These are phyloP conservation scores for Amphibolis antarctica DNA, from an alignment of 106 monocot genomes.

Conservation along the genomic window DNA sequence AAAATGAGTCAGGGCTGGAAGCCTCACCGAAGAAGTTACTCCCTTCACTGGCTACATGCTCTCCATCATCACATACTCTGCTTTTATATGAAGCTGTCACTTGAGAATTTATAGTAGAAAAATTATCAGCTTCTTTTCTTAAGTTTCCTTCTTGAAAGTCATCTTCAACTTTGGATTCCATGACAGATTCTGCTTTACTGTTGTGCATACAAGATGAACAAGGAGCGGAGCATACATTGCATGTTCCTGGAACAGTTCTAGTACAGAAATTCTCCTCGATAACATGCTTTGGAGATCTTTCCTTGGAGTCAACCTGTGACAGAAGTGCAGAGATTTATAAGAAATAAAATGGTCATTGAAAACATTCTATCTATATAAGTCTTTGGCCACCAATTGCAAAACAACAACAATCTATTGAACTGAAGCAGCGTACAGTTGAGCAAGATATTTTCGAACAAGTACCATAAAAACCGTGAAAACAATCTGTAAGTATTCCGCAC, in stretches of 20 bases:
- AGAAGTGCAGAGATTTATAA: conserved; percentile 3
- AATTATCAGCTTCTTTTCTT: conserved; percentile 34
- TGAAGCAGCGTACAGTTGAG: not conserved
- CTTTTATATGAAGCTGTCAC: conserved; percentile 11
- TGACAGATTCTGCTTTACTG: conserved; percentile 13
- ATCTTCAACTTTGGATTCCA: conserved; percentile 45
- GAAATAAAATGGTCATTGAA: not conserved
- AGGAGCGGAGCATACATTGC: conserved; percentile 79
- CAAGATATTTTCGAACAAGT: too few species aligned
- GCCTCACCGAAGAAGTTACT: conserved; percentile 6
- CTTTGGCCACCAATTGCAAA: not conserved
- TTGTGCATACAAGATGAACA: conserved; percentile 87
- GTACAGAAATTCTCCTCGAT: conserved; percentile 4
- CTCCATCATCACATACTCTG: conserved; percentile 10
- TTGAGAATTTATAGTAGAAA: conserved; percentile 21
- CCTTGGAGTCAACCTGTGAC: conserved; percentile 15
- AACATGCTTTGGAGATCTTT: conserved; percentile 5
- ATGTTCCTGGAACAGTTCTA: conserved; percentile 57
- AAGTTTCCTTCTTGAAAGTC: conserved; percentile 18
- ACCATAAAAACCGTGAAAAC: too few species aligned
- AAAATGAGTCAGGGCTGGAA: conserved; percentile 7
- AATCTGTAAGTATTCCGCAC: too few species aligned
- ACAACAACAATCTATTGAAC: not conserved
- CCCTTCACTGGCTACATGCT: conserved; percentile 7
- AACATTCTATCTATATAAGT: not conserved